Conservation (phyloP, 2,329 filamentous ascomycete species). For the Fusarium subglutinans region DNA sequence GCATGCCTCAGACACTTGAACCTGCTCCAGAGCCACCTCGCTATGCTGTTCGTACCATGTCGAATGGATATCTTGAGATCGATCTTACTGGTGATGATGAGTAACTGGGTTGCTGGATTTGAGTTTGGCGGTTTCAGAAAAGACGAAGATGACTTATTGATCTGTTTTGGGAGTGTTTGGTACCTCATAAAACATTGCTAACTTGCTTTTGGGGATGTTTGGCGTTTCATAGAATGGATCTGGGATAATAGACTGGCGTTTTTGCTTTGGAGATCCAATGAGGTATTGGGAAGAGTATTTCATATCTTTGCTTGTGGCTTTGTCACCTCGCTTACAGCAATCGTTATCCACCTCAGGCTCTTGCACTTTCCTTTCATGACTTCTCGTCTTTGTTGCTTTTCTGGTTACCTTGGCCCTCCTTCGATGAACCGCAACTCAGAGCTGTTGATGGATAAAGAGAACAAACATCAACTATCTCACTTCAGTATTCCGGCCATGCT, state of each 20-base stretch:
- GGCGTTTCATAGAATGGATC: background rate
- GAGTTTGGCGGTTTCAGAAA: background rate
- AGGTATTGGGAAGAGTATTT: background rate
- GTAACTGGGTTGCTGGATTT: background rate
- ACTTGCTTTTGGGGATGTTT: background rate
- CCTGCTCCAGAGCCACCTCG: background rate
- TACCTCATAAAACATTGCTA: background rate
- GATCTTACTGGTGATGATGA: background rate
- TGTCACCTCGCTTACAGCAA: background rate
- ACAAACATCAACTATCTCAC: too few relatives aligned
- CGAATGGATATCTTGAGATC: background rate
- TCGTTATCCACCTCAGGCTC: background rate
- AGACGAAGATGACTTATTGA: too few relatives aligned
- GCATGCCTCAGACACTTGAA: background rate
- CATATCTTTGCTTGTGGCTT: background rate
- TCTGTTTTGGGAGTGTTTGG: background rate
- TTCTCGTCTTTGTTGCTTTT: background rate
- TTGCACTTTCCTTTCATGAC: background rate
- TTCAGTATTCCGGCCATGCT: too few relatives aligned
- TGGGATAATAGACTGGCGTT: background rate
- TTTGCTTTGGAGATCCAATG: background rate
- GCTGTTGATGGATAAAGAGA: too few relatives aligned
- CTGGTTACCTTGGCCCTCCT: too few relatives aligned
- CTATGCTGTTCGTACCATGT: background rate
- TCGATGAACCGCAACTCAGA: too few relatives aligned